A percentile compares a stretch with the other conserved stretches of the same genome.
Evolutionary conservation across 768 basidiomycete genomes (phyloP).

Genomic region (Termitomyces sp.): DNA sequence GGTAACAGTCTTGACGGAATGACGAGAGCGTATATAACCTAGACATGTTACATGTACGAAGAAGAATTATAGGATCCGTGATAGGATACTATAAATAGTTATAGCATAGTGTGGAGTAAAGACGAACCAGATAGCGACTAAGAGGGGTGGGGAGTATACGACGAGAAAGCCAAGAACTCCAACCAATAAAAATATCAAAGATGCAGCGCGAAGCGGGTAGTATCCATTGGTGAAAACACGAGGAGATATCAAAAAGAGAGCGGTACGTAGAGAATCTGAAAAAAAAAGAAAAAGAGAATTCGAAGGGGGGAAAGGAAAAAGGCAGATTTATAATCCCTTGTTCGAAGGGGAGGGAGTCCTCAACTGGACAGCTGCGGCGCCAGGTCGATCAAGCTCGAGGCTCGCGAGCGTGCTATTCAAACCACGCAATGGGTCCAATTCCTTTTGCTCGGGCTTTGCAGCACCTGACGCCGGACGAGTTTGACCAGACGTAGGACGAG

Average conservation of each 20-base stretch:
- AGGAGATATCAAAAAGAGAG: constrained; percentile 6
- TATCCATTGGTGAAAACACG: constrained; percentile 19
- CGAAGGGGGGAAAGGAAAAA: constrained; percentile 4
- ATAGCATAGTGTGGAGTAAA: background rate
- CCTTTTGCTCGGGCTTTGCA: constrained; percentile 23
- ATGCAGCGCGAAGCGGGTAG: constrained; percentile 27
- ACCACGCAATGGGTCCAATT: constrained; percentile 56
- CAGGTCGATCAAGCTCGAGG: constrained; percentile 52
- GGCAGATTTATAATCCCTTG: background rate
- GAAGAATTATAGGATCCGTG: constrained; percentile 9
- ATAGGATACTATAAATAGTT: constrained; percentile 12
- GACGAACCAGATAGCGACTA: constrained; percentile 14
- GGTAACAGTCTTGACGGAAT: constrained; percentile 1
- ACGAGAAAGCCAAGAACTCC: constrained; percentile 17
- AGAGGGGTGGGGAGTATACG: constrained; percentile 10
- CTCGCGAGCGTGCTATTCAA: constrained; percentile 74
- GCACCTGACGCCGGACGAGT: constrained; percentile 14
- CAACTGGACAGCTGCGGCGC: constrained; percentile 12
- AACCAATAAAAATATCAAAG: constrained; percentile 22
- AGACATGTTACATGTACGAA: constrained; percentile 1
- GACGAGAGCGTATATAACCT: constrained; percentile 6
- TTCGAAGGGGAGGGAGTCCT: constrained; percentile 15
- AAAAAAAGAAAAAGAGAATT: background rate
- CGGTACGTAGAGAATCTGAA: background rate
- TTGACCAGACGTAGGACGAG: constrained; percentile 50